These are phyloP conservation scores for Malus hybrid DNA, from an alignment of 331 rosid species.

Conservation along the genomic window DNA sequence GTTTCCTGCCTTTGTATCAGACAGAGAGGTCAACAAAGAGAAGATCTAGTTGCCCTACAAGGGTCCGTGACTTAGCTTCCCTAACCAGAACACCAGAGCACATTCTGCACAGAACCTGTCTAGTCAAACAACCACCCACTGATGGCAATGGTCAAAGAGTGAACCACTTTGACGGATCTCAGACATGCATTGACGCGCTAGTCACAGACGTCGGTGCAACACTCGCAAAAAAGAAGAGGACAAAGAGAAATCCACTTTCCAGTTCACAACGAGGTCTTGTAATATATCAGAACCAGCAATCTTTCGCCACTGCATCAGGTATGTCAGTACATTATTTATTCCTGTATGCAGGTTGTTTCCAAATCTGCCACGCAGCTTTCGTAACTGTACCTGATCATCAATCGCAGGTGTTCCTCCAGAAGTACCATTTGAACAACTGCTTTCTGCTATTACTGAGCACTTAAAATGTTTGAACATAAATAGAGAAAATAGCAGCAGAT, in stretches of 20 bases:
- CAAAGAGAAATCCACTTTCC: constrained; percentile 33
- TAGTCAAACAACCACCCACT: constrained; percentile 11
- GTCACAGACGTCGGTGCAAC: constrained; percentile 27
- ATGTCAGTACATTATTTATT: constrained; percentile 13
- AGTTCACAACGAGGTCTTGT: constrained; percentile 21
- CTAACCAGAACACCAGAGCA: constrained; percentile 21
- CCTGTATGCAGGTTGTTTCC: neutral
- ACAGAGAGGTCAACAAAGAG: constrained; percentile 42
- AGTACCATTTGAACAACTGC: constrained; percentile 14
- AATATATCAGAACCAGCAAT: constrained; percentile 20
- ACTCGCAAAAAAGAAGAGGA: constrained; percentile 46
- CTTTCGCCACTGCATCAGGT: constrained; percentile 41
- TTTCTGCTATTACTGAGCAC: constrained; percentile 35
- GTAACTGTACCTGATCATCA: constrained; percentile 3
- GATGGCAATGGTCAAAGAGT: constrained; percentile 15
- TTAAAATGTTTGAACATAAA: constrained; percentile 50
- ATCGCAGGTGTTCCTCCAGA: constrained; percentile 35
- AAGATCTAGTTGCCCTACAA: constrained; percentile 43
- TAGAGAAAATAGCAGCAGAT: constrained; percentile 36
- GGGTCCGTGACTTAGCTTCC: constrained; percentile 26
- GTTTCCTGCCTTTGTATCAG: constrained; percentile 27
- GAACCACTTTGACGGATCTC: constrained; percentile 26
- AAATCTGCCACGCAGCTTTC: constrained; percentile 10
- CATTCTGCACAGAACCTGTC: constrained; percentile 19
- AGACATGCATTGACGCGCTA: constrained; percentile 34